Evolutionary conservation across 2,329 filamentous ascomycete species (phyloP), one percentile per base, ranked within the genome.

Genomic region (Aspergillus versicolor): DNA sequence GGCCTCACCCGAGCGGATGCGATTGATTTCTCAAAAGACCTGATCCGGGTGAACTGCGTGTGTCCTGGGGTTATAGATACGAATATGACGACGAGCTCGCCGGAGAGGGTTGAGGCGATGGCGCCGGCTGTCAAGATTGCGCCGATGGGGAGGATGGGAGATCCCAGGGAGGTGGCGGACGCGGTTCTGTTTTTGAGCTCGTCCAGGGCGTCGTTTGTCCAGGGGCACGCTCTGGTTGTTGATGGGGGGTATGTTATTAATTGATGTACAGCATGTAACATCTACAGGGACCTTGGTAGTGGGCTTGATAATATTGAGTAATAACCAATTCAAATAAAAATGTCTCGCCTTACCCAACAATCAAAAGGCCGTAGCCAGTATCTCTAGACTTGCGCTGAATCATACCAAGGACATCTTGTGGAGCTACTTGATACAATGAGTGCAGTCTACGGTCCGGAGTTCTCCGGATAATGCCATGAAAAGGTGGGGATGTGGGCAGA

Each of bases 1-100:
- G 81, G 79, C 21, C 78, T 86, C 78, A 86, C 84, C 0, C 73
- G 79, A 5, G 74, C 80, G 0, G 83, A 84, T 61, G 82, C 81
- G 1, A 83, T 84, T 19, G 80, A 86, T 61, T 84, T 85, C 63
- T 80, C 82, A 0, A 59, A 61, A 24, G 61, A 73, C 30, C 65
- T 64, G 0, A 70, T 75, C 32, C 60, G 73, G 27, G 66, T 73
- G 7, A 73, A 73, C 30, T 72, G 69, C 47, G 67, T 70, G 15
- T 73, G 73, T 45, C 73, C 79, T 0, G 79, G 77, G 1, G 67
- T 79, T 1, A 77, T 82, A 42, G 75, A 77, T 40, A 81, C 79
- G 3, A 77, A 77, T 0, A 76, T 82, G 73, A 79, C 77, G 4
- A 78, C 72, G 11, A 67, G 71, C 6, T 73, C 72, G 2, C 62